Base-by-base conservation (phyloP, 176 grass and related monocot species). In the Oryza nivara region DNA sequence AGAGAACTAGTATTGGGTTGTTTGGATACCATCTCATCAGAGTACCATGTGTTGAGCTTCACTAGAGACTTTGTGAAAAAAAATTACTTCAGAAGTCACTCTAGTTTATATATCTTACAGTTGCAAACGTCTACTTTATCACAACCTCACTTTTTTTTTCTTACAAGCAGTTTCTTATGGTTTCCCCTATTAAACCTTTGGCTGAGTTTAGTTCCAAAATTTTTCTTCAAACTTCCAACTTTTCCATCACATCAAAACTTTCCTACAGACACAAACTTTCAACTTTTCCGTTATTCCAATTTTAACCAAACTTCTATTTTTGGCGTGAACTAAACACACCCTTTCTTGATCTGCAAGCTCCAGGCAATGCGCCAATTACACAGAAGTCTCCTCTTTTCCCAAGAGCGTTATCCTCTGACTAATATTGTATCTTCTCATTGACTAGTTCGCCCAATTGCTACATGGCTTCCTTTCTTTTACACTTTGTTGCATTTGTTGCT, bases 401-500 rank as follows among this genome's bases (percentile, higher is more conserved):
- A 65, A 56, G 65, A 14, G 67, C 40, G 72, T 81, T 81, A 89
- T 14, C 20, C 26, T 49, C 46, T 88, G 70, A 72, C 54, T 46
- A 82, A 86, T 75, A 74, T 70, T 70, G 15, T 80, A 45, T 58
- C 34, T 85, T 64, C 44, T 36, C 63, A 75, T 65, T 92, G 83
- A 86, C 86, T 65, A 86, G 46, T 52, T 61, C 75, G 11, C 65
- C 77, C 77, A 65, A 6, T 80, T 85, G 20, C 69, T 69, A 70
- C 69, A 46, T 76, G 63, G 67, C 32, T 82, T 78, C 1, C 67
- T 86, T 68, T 56, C 61, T 82, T 68, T 41, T 68, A 79, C 74
- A 64, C 66, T 77, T 49, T 80, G 52, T 80, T 77, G 75, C 88
- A 84, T 40, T 58, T 88, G 60, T 87, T 87, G 76, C 88, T 90